Evolutionary conservation across 2,329 filamentous ascomycete species (phyloP).

Genomic region (Cucurbitaria berberidis): DNA sequence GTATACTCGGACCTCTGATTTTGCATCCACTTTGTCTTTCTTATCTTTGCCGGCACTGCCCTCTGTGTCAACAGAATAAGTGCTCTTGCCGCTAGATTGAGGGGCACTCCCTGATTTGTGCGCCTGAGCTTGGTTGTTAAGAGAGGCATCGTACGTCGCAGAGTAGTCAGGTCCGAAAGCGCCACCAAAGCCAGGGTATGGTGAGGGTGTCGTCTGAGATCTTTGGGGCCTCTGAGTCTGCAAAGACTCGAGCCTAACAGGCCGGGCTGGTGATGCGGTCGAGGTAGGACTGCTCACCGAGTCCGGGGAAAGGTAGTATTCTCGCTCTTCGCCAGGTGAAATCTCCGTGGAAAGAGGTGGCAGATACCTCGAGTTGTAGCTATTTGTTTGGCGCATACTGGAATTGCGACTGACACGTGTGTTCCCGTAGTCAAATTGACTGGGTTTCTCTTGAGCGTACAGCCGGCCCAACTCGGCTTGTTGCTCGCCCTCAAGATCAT

Average conservation of each 20-base stretch:
- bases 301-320: constrained; percentile 36
- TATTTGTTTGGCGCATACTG: constrained; percentile 30
- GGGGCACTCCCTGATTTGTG: constrained; percentile 18
- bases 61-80: constrained; percentile 48
- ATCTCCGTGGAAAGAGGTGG: constrained; percentile 31
- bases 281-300: constrained; percentile 30
- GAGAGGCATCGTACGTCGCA: constrained; percentile 40
- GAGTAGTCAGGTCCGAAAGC: constrained; percentile 35
- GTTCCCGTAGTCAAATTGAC: constrained; percentile 25
- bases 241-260: constrained; percentile 39
- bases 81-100: constrained; percentile 49
- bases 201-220: constrained; percentile 26
- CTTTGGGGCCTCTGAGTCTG: constrained; percentile 25
- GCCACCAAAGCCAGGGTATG: constrained; percentile 34
- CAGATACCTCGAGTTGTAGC: constrained; percentile 29
- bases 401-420: constrained; percentile 33
- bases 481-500: constrained; percentile 48
- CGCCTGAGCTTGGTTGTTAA: constrained; percentile 33
- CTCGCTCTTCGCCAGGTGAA: constrained; percentile 32
- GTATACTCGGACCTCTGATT: constrained; percentile 59
- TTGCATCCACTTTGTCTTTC: constrained; percentile 55
- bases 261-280: constrained; percentile 27
- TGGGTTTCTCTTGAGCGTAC: constrained; percentile 23
- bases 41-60: constrained; percentile 44
- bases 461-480: constrained; percentile 36